These are phyloP conservation scores for Euphorbia peplus DNA, from an alignment of 345 rosid species.

Conservation along the genomic window DNA sequence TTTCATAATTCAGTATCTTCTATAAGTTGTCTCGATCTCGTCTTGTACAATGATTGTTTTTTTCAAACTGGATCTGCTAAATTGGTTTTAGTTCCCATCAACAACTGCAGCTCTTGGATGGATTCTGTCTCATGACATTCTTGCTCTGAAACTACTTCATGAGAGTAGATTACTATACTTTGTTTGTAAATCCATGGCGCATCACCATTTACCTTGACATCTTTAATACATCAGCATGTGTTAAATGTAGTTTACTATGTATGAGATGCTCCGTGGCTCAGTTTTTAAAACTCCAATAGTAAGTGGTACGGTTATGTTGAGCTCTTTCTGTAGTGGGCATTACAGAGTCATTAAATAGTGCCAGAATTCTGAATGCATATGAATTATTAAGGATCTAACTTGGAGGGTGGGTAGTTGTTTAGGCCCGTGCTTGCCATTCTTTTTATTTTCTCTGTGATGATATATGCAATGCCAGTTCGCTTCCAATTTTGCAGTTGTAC, in stretches of 20 bases:
- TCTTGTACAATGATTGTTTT: background rate
- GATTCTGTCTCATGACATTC: background rate
- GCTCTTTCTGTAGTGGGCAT: background rate
- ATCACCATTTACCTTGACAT: background rate
- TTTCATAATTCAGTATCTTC: background rate
- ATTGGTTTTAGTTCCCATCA: background rate
- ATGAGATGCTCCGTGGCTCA: too few species aligned
- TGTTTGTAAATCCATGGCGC: background rate
- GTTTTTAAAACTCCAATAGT: too few species aligned
- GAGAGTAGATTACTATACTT: background rate
- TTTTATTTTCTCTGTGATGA: background rate
- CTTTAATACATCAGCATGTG: background rate
- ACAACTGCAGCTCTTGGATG: too few species aligned
- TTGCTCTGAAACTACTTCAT: background rate
- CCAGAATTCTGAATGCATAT: background rate
- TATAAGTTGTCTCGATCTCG: too few species aligned
- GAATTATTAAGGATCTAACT: constrained; percentile 6
- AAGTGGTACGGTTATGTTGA: too few species aligned
- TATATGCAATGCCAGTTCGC: constrained; percentile 13
- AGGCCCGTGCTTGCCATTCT: background rate
- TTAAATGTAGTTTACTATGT: too few species aligned
- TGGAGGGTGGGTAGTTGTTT: background rate
- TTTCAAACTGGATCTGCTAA: too few species aligned
- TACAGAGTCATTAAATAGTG: background rate
- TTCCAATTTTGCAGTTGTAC: constrained; percentile 62